A percentile compares a stretch with the other conserved stretches of the same genome.
Evolutionary conservation across 2,329 filamentous ascomycete species (phyloP).

Genomic region (Pseudogymnoascus sp.): DNA sequence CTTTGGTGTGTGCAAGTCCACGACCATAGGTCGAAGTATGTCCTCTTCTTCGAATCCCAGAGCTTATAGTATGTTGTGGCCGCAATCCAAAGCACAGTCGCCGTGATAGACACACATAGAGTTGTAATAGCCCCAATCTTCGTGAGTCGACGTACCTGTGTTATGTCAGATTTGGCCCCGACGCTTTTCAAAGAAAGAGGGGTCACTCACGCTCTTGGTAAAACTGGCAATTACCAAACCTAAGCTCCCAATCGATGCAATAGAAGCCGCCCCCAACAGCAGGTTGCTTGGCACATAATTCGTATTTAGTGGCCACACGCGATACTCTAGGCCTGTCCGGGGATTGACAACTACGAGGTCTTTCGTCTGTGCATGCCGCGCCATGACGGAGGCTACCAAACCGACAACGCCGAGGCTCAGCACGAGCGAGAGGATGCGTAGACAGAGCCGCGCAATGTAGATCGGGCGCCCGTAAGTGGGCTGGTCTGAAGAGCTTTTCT

Average conservation of each 20-base stretch:
- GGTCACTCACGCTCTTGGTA: not conserved
- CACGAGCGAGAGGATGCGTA: not conserved
- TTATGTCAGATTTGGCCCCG: not conserved
- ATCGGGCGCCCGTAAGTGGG: not conserved
- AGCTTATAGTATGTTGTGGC: not conserved
- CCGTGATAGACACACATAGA: not conserved
- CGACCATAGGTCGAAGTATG: not conserved
- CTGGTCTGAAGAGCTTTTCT: not conserved
- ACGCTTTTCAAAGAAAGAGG: not conserved
- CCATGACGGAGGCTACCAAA: not conserved
- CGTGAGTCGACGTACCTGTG: not conserved
- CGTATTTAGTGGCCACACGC: not conserved
- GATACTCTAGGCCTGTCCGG: not conserved
- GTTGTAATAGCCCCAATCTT: not conserved
- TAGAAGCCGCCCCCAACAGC: not conserved
- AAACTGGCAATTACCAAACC: not conserved
- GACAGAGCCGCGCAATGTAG: not conserved
- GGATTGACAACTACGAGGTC: not conserved
- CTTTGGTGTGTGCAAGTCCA: not conserved
- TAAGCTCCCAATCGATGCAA: not conserved
- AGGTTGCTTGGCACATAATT: not conserved
- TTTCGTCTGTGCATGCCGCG: not conserved
- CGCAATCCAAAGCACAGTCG: not conserved
- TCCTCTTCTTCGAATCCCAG: constrained; percentile 1
- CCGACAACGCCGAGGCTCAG: not conserved